These are phyloP conservation scores for Pleurotus citrinopileatus DNA, from an alignment of 768 basidiomycete genomes.

Conservation along the genomic window DNA sequence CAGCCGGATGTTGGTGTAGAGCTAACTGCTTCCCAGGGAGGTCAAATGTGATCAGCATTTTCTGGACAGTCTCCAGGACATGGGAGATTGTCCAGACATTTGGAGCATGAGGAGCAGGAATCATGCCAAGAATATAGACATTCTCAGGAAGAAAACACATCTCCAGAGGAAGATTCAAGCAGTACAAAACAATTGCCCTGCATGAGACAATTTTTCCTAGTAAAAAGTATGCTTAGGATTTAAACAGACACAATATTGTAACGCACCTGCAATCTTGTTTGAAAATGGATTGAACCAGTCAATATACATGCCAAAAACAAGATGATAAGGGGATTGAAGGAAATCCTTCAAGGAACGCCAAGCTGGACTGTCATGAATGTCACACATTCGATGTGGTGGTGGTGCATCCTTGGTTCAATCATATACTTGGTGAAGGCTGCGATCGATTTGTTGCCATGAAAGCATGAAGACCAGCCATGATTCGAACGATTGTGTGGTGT, in stretches of 20 bases:
- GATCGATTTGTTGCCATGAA: conserved; percentile 18
- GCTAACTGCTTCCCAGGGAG: background rate
- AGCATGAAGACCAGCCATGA: conserved; percentile 27
- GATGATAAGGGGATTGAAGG: conserved; percentile 13
- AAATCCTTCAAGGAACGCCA: conserved; percentile 19
- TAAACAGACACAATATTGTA: conserved; percentile 2
- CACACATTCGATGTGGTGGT: conserved; percentile 15
- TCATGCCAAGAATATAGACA: conserved; percentile 29
- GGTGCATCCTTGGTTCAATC: conserved; percentile 5
- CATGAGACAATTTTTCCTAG: conserved; percentile 4
- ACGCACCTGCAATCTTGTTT: conserved; percentile 28
- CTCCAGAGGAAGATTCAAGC: conserved; percentile 35
- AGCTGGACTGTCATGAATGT: conserved; percentile 25
- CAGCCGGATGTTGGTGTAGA: conserved; percentile 1
- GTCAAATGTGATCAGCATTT: background rate
- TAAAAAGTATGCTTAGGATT: conserved; percentile 3
- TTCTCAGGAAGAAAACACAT: conserved; percentile 24
- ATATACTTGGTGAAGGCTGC: conserved; percentile 16
- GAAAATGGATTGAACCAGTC: conserved; percentile 35
- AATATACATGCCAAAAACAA: conserved; percentile 27
- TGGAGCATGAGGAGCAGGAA: conserved; percentile 33
- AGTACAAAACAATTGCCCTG: conserved; percentile 7
- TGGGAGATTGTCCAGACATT: conserved; percentile 28
- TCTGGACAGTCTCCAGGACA: conserved; percentile 12
- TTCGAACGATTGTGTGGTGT: conserved; percentile 22